Evolutionary conservation across 2,329 filamentous ascomycete species (phyloP).

Genomic region (Aureobasidium namibiae): DNA sequence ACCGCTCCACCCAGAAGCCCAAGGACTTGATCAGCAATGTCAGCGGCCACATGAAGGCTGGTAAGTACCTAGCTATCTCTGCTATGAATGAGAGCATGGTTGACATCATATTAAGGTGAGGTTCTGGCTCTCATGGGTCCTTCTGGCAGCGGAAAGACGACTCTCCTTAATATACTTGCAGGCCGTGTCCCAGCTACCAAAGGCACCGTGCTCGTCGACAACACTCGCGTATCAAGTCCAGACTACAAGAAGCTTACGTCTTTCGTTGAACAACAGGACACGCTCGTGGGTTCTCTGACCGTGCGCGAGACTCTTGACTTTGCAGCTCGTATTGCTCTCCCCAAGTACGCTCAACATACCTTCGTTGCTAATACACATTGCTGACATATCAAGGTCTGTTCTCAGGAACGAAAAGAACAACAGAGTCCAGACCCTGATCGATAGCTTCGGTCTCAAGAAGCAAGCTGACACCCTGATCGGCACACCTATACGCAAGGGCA

Average conservation of each 20-base stretch:
- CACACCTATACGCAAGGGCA: slow-evolving; percentile 69
- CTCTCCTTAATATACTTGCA: slow-evolving; percentile 69
- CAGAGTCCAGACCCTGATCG: slow-evolving; percentile 56
- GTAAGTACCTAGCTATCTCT: not conserved
- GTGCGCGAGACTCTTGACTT: slow-evolving; percentile 70
- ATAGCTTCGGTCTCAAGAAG: slow-evolving; percentile 59
- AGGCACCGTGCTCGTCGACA: slow-evolving; percentile 53
- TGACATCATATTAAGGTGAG: slow-evolving; percentile 45
- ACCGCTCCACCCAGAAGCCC: slow-evolving; percentile 52
- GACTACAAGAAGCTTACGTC: slow-evolving; percentile 46
- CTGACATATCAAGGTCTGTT: slow-evolving; percentile 32
- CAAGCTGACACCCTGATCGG: slow-evolving; percentile 65
- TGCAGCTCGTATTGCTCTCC: slow-evolving; percentile 56
- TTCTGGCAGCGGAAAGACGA: slow-evolving; percentile 63
- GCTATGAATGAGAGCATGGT: too few species aligned
- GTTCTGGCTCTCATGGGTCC: slow-evolving; percentile 74
- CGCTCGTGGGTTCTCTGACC: slow-evolving; percentile 68
- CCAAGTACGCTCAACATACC: slow-evolving; percentile 20
- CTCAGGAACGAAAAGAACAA: slow-evolving; percentile 46
- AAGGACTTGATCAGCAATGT: slow-evolving; percentile 52
- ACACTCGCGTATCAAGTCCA: slow-evolving; percentile 37
- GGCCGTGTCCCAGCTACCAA: slow-evolving; percentile 46
- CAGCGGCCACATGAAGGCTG: slow-evolving; percentile 43
- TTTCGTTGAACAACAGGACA: slow-evolving; percentile 82
- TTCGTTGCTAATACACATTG: not conserved